Evolutionary conservation across 2,329 filamentous ascomycete genomes (phyloP).

Genomic region (Cladobotryum mycophilum): DNA sequence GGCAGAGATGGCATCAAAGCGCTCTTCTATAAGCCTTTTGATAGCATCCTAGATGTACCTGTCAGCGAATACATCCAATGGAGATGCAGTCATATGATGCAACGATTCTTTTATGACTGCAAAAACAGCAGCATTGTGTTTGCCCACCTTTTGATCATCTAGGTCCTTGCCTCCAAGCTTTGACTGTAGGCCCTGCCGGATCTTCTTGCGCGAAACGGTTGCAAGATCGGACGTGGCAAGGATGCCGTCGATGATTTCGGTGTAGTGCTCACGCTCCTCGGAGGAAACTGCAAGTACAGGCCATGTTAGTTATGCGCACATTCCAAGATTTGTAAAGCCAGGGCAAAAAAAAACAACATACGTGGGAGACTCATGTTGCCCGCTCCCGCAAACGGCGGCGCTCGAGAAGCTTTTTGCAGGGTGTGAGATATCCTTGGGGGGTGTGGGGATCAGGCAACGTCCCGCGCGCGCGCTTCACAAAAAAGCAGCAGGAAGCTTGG

Average conservation of each 20-base stretch:
- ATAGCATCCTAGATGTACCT: slow-evolving; percentile 53
- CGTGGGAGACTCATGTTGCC: slow-evolving; percentile 20
- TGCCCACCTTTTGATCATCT: slow-evolving; percentile 50
- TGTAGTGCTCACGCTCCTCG: slow-evolving; percentile 48
- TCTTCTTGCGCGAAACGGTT: slow-evolving; percentile 59
- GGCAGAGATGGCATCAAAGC: slow-evolving; percentile 64
- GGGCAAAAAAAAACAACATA: slow-evolving; percentile 10
- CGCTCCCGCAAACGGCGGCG: slow-evolving; percentile 1
- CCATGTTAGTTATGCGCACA: neutral
- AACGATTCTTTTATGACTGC: neutral
- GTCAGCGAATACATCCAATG: neutral
- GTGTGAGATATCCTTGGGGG: neutral
- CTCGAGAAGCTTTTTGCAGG: neutral
- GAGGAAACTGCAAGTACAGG: slow-evolving; percentile 36
- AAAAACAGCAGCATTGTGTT: neutral
- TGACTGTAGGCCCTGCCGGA: slow-evolving; percentile 50
- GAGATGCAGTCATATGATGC: neutral
- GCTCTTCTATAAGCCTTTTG: slow-evolving; percentile 64
- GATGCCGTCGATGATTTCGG: slow-evolving; percentile 54
- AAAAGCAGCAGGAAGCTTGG: neutral
- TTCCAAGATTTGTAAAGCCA: neutral
- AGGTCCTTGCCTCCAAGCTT: slow-evolving; percentile 52
- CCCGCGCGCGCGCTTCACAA: neutral
- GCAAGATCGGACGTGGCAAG: slow-evolving; percentile 52
- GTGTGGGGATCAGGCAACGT: neutral